phyloP scores from a whole-genome alignment of 768 basidiomycete genomes.

The Boletales sp. region DNA sequence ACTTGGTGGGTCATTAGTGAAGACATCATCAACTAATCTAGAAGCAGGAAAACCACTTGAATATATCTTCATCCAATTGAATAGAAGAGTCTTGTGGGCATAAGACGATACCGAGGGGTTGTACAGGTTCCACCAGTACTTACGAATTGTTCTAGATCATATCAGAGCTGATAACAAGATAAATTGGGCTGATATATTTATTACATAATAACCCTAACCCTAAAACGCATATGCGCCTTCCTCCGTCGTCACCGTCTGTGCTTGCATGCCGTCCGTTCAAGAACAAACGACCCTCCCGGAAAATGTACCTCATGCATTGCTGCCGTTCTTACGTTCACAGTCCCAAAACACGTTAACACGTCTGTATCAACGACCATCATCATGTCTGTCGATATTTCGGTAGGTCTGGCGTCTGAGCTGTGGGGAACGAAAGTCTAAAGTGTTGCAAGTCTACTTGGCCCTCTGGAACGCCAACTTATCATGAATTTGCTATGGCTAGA shows the following conservation, averaged over 20 bases:
- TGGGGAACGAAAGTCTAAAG: constrained; percentile 3
- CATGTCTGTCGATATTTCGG: constrained; percentile 90
- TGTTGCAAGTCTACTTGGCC: constrained; percentile 58
- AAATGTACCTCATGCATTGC: constrained; percentile 55
- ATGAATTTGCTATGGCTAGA: constrained; percentile 92
- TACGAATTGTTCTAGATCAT: too few species aligned
- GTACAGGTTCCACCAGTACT: too few species aligned
- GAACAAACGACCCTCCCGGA: constrained; percentile 13
- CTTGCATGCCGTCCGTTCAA: constrained; percentile 24
- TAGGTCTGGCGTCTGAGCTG: constrained; percentile 28
- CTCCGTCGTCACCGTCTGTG: background rate
- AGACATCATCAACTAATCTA: too few species aligned
- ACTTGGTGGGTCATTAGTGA: too few species aligned
- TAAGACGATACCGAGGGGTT: too few species aligned
- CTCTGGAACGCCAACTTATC: constrained; percentile 78
- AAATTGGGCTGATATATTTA: too few species aligned
- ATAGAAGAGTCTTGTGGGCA: too few species aligned
- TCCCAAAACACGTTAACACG: constrained; percentile 74
- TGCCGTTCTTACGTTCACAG: constrained; percentile 79
- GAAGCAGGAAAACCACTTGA: too few species aligned
- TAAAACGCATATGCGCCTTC: background rate
- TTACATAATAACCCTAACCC: constrained; percentile 11
- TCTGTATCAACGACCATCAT: constrained; percentile 81
- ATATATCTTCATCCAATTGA: too few species aligned
- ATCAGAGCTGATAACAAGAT: too few species aligned